A percentile compares a stretch with the other conserved stretches of the same genome.
These are phyloP conservation scores for Nannochloris sp. DNA, from an alignment of 139 green algal species.

Conservation along the genomic window DNA sequence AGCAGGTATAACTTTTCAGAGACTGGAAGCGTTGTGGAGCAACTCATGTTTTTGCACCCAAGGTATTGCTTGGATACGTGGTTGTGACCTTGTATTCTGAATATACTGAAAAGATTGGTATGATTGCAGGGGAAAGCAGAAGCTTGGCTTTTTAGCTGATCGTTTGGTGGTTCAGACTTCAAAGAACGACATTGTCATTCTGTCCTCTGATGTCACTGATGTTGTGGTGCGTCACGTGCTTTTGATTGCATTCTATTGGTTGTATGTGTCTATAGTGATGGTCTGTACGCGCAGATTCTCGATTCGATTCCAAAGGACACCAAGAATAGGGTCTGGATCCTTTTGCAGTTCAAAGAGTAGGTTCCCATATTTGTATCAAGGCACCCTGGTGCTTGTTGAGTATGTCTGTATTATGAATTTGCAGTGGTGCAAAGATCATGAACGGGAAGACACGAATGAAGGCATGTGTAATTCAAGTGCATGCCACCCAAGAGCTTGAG, in stretches of 20 bases:
- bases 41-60: background rate
- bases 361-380: background rate
- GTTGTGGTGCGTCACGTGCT: slow-evolving; percentile 12
- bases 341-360: slow-evolving; percentile 13
- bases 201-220: slow-evolving; percentile 12
- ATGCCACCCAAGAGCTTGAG: slow-evolving; percentile 10
- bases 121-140: slow-evolving; percentile 24
- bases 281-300: slow-evolving; percentile 7
- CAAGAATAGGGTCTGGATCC: slow-evolving; percentile 24
- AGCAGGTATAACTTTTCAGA: no score
- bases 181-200: slow-evolving; percentile 19
- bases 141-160: slow-evolving; percentile 23
- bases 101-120: background rate
- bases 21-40: background rate
- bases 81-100: background rate
- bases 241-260: background rate
- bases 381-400: background rate
- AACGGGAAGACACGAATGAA: slow-evolving; percentile 23
- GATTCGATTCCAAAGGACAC: slow-evolving; percentile 26
- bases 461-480: slow-evolving; percentile 17
- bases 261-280: background rate
- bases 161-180: slow-evolving; percentile 16
- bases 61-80: background rate
- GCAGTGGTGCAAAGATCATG: slow-evolving; percentile 1
- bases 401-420: background rate